Evolutionary conservation across 1,284 basidiomycete genomes (phyloP).

Genomic region (Leccinum fuscescens): DNA sequence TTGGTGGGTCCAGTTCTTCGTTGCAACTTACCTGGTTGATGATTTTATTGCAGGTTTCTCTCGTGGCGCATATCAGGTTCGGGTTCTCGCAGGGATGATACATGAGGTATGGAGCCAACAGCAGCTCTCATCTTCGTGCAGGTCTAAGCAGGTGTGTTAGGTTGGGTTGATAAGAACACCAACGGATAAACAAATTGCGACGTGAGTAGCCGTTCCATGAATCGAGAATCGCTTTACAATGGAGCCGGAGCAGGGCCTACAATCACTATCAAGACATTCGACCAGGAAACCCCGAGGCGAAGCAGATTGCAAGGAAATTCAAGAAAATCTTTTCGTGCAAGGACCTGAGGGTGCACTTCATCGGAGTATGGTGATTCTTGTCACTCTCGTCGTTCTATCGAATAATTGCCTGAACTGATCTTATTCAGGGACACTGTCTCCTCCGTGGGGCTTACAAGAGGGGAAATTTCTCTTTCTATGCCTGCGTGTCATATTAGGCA

Average conservation of each 20-base stretch:
- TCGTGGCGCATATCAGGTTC: constrained; percentile 42
- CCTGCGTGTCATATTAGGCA: constrained; percentile 19
- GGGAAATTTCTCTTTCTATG: constrained; percentile 19
- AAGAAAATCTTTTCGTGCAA: background rate
- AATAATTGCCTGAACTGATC: background rate
- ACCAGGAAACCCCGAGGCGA: background rate
- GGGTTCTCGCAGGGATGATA: constrained; percentile 40
- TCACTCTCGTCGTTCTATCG: background rate
- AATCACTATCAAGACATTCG: constrained; percentile 29
- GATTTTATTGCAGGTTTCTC: constrained; percentile 36
- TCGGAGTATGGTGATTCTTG: constrained; percentile 33
- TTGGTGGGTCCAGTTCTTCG: constrained; percentile 30
- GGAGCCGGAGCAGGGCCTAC: constrained; percentile 33
- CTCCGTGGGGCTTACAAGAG: constrained; percentile 3
- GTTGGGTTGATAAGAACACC: constrained; percentile 14
- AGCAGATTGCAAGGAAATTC: background rate
- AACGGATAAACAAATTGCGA: constrained; percentile 16
- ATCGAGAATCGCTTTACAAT: background rate
- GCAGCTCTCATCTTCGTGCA: background rate
- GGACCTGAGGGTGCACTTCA: constrained; percentile 33
- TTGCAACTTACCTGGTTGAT: background rate
- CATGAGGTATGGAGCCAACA: constrained; percentile 23
- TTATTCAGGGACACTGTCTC: constrained; percentile 38
- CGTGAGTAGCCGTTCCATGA: background rate
- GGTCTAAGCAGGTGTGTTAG: background rate